Conservation (phyloP, 2,329 filamentous ascomycete species). For the Curvularia verruculosa region DNA sequence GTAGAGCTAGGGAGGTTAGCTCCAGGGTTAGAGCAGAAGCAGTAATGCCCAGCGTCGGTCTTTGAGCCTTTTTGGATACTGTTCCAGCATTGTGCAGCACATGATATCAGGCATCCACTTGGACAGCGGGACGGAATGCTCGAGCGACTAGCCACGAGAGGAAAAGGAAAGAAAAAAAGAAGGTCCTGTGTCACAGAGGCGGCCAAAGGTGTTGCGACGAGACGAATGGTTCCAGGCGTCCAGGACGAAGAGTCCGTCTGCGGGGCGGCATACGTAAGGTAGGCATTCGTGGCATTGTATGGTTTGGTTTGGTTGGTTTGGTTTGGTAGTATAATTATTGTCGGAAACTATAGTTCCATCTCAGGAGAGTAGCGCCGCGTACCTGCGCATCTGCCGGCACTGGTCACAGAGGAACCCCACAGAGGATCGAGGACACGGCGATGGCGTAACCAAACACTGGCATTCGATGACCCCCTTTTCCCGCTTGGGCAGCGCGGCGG, state of each 20-base stretch:
- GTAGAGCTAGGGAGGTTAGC: not conserved
- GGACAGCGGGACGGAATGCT: not conserved
- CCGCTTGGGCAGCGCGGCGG: not conserved
- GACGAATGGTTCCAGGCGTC: not conserved
- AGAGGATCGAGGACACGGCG: slow-evolving; percentile 2
- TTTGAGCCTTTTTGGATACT: slow-evolving; percentile 9
- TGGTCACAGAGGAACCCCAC: slow-evolving; percentile 16
- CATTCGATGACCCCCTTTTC: slow-evolving; percentile 2
- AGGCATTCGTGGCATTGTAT: no score
- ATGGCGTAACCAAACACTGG: slow-evolving; percentile 11
- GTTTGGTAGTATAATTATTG: not conserved
- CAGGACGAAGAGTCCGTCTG: slow-evolving; percentile 1
- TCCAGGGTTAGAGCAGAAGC: slow-evolving; percentile 1
- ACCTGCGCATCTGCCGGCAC: slow-evolving; percentile 25
- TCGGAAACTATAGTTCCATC: slow-evolving; percentile 5
- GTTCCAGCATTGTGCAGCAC: slow-evolving; percentile 9
- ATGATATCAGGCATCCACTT: slow-evolving; percentile 6
- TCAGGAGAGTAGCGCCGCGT: slow-evolving; percentile 29
- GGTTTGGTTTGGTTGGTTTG: no score
- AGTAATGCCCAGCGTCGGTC: slow-evolving; percentile 9
- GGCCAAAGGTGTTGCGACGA: not conserved
- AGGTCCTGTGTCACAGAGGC: not conserved
- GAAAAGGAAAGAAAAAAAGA: not conserved
- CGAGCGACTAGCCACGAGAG: not conserved
- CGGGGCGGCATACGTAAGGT: no score